These are phyloP conservation scores for Vitis hybrid DNA, from an alignment of 177 flowering plant genomes.

Conservation along the genomic window DNA sequence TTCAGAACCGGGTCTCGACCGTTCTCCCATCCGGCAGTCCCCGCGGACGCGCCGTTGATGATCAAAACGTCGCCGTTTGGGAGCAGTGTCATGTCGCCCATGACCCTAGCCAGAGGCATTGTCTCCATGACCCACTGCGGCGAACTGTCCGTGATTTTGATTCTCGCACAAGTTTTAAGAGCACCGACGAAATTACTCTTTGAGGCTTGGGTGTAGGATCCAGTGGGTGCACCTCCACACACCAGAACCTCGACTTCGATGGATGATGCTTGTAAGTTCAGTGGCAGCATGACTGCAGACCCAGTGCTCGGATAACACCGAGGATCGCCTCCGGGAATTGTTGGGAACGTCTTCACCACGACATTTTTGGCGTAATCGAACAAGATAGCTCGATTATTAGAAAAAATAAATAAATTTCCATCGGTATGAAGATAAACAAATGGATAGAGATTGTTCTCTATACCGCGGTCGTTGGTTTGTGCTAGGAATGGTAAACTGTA, in stretches of 20 bases:
- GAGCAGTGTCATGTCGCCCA: constrained; percentile 75
- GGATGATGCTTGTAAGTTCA: constrained; percentile 21
- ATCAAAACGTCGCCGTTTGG: constrained; percentile 63
- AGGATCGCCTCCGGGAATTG: constrained; percentile 65
- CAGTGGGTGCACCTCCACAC: constrained; percentile 79
- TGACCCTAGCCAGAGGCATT: constrained; percentile 59
- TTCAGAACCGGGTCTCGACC: constrained; percentile 48
- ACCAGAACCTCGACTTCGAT: constrained; percentile 59
- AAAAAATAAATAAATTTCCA: constrained; percentile 63
- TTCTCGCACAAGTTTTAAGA: constrained; percentile 55
- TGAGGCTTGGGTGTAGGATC: constrained; percentile 30
- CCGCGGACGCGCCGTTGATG: constrained; percentile 55
- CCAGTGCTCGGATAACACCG: constrained; percentile 76
- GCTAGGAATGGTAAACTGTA: constrained; percentile 40
- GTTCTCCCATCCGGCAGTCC: constrained; percentile 71
- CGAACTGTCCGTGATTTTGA: constrained; percentile 48
- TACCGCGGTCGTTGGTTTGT: constrained; percentile 36
- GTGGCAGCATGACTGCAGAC: constrained; percentile 66
- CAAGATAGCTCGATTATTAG: constrained; percentile 62
- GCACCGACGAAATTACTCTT: constrained; percentile 34
- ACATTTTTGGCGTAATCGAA: constrained; percentile 41
- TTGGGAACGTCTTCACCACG: constrained; percentile 49
- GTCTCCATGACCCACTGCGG: constrained; percentile 70
- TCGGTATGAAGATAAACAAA: constrained; percentile 60
- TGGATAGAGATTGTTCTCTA: constrained; percentile 79